Evolutionary conservation across 169 alveolate genomes (phyloP).

Genomic region (Cyclospora cayetanensis): DNA sequence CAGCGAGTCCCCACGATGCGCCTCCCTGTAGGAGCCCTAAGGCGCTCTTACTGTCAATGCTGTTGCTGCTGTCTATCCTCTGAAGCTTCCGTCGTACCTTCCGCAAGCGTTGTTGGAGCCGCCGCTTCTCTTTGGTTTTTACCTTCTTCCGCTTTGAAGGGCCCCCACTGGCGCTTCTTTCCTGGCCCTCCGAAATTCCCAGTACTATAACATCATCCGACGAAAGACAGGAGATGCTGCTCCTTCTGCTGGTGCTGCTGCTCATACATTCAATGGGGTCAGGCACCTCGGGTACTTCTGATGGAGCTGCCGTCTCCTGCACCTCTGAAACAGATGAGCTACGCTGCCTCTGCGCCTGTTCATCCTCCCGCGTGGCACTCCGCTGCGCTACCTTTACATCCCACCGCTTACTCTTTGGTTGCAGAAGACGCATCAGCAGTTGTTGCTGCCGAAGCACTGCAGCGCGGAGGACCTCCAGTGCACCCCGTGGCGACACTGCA

Average conservation of each 20-base stretch:
- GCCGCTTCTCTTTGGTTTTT: not conserved
- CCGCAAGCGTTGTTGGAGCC: slow-evolving; percentile 38
- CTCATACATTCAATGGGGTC: not conserved
- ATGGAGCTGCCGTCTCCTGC: not conserved
- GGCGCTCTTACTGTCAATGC: no score
- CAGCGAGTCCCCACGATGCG: not conserved
- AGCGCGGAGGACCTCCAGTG: slow-evolving; percentile 22
- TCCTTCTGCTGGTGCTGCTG: slow-evolving; percentile 25
- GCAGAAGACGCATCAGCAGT: not conserved
- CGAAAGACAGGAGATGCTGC: slow-evolving; percentile 6
- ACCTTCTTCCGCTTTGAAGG: not conserved
- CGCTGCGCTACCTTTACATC: not conserved
- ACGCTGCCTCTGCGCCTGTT: not conserved
- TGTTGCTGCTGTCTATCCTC: slow-evolving; percentile 13
- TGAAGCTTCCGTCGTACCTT: slow-evolving; percentile 21
- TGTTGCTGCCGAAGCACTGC: slow-evolving; percentile 38
- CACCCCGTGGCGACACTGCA: slow-evolving; percentile 10
- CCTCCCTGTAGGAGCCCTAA: not conserved
- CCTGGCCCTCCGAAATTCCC: not conserved
- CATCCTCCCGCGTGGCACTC: not conserved
- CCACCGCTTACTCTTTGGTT: slow-evolving; percentile 30
- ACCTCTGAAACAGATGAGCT: not conserved
- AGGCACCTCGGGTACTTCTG: not conserved
- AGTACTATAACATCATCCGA: slow-evolving; percentile 24
- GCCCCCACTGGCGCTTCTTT: not conserved